Evolutionary conservation across 225 moss, liverwort and hornwort genomes (phyloP).

Genomic region (Neckera pumila): DNA sequence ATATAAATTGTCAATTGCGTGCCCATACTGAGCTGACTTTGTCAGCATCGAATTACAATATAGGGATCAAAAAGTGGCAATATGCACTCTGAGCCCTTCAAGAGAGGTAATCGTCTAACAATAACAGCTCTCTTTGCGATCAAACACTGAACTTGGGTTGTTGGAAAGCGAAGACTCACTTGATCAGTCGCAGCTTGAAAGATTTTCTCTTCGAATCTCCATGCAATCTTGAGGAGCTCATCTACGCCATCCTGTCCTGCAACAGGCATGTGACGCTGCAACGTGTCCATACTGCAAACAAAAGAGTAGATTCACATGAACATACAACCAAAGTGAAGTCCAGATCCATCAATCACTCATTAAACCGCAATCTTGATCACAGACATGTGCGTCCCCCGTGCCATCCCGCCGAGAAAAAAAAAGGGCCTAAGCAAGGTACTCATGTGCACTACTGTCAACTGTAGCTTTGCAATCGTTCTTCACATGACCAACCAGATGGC

Average conservation of each 20-base stretch:
- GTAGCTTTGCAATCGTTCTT: background rate
- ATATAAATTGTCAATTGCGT: background rate
- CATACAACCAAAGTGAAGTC: background rate
- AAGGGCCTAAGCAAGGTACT: background rate
- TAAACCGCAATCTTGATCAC: background rate
- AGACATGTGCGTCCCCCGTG: background rate
- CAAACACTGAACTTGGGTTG: background rate
- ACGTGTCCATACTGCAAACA: slow-evolving; percentile 57
- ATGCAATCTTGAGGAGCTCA: slow-evolving; percentile 55
- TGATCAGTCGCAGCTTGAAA: slow-evolving; percentile 64
- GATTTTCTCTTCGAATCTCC: slow-evolving; percentile 70
- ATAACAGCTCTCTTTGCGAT: background rate
- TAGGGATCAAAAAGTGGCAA: background rate
- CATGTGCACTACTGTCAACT: background rate
- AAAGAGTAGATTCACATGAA: background rate
- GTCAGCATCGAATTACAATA: background rate
- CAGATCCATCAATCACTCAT: background rate
- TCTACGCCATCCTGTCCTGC: slow-evolving; percentile 57
- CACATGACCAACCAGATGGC: background rate
- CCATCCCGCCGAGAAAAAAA: background rate
- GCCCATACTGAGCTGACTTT: background rate
- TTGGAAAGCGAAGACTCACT: slow-evolving; percentile 7
- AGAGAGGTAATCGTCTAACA: background rate
- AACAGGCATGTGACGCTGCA: slow-evolving; percentile 72
- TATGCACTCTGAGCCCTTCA: background rate